A percentile compares a stretch with the other conserved stretches of the same genome.
Evolutionary conservation across 1,139 yeast species (phyloP).

Genomic region (Diutina sp.): DNA sequence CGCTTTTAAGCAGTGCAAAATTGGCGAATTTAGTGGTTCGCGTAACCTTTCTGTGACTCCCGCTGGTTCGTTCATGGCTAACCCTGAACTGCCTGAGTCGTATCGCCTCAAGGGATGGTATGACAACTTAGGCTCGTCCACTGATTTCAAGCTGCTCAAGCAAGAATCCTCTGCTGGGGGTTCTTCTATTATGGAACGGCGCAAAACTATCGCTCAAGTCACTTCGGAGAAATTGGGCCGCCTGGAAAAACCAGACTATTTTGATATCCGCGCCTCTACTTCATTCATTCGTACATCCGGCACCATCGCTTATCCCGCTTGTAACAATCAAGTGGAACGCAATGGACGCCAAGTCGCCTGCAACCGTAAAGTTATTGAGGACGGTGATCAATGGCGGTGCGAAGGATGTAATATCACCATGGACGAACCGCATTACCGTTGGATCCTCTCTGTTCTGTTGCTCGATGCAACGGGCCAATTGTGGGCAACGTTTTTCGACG

Average conservation of each 20-base stretch:
- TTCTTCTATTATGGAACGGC: slow-evolving; percentile 18
- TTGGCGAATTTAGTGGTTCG: slow-evolving; percentile 73
- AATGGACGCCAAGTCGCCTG: slow-evolving; percentile 24
- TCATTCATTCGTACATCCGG: slow-evolving; percentile 54
- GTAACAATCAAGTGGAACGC: slow-evolving; percentile 38
- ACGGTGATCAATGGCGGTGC: slow-evolving; percentile 77
- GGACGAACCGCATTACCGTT: slow-evolving; percentile 64
- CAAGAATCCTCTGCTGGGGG: slow-evolving; percentile 13
- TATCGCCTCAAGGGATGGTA: slow-evolving; percentile 91
- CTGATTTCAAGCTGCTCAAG: slow-evolving; percentile 51
- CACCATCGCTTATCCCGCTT: slow-evolving; percentile 84
- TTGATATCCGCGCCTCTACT: slow-evolving; percentile 61
- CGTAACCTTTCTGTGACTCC: slow-evolving; percentile 73
- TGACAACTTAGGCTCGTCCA: slow-evolving; percentile 60
- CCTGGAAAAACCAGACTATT: slow-evolving; percentile 69
- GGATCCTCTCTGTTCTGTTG: slow-evolving; percentile 57
- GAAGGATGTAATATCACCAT: slow-evolving; percentile 73
- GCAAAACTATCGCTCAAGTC: slow-evolving; percentile 58
- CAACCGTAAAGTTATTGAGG: slow-evolving; percentile 71
- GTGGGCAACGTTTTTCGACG: slow-evolving; percentile 84
- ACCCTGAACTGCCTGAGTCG: slow-evolving; percentile 87
- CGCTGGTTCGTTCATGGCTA: slow-evolving; percentile 59
- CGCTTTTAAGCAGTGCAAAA: slow-evolving; percentile 84
- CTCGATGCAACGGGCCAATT: slow-evolving; percentile 73
- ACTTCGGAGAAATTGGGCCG: slow-evolving; percentile 60